Percentiles rank a stretch among this genome's conserved stretches.
phyloP scores from a whole-genome alignment of 192 early-diverging fungal species.

The Backusella macrospora region DNA sequence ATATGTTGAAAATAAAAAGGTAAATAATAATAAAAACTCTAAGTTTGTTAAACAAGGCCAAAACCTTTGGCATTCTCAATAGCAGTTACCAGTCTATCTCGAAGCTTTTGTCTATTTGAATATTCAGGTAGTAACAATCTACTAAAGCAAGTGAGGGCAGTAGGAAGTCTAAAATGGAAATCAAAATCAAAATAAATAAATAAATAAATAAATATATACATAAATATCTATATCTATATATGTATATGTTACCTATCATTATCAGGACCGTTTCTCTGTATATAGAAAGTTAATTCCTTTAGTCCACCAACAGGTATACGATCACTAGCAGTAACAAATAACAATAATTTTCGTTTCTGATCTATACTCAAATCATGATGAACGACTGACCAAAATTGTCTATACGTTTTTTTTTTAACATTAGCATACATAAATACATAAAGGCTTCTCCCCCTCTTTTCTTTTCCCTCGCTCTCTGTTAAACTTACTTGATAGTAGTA shows the following conservation, averaged over 20 bases:
- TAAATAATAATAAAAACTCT: background rate
- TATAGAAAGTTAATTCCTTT: slow-evolving; percentile 81
- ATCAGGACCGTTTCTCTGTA: slow-evolving; percentile 96
- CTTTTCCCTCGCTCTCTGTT: background rate
- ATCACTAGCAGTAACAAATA: slow-evolving; percentile 92
- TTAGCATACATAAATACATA: background rate
- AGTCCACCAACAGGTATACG: slow-evolving; percentile 86
- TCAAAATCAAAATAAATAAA: background rate
- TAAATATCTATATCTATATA: too few relatives aligned
- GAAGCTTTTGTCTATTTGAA: slow-evolving; percentile 66
- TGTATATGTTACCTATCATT: slow-evolving; percentile 59
- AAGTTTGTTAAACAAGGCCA: slow-evolving; percentile 75
- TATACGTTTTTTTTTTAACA: background rate
- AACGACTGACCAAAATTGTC: slow-evolving; percentile 84
- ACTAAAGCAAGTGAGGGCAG: slow-evolving; percentile 91
- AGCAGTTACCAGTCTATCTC: slow-evolving; percentile 75
- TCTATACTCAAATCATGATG: slow-evolving; percentile 56
- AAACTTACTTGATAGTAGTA: slow-evolving; percentile 55
- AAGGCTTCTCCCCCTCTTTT: background rate
- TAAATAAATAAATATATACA: too few relatives aligned
- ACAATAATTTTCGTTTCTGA: slow-evolving; percentile 74
- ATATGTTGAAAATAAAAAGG: background rate
- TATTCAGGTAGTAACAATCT: slow-evolving; percentile 89
- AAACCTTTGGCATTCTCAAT: slow-evolving; percentile 94
- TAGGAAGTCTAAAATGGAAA: slow-evolving; percentile 62